Percentiles rank a stretch among this genome's conserved stretches.
phyloP scores from a whole-genome alignment of 768 basidiomycete genomes.

The Gymnopilus dilepis region DNA sequence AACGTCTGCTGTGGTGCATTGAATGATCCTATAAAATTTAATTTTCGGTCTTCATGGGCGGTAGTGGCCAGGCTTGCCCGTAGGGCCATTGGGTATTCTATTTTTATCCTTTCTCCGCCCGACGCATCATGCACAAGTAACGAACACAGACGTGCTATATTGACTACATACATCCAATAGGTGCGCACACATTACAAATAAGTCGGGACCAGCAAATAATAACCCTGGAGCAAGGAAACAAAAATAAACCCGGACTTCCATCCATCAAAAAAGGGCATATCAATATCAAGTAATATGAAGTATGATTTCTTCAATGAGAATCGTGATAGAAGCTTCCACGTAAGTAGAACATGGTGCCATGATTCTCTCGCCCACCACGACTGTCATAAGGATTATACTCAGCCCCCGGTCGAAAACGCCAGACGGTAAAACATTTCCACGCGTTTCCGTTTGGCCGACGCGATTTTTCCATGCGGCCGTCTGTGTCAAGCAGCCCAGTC shows the following conservation, averaged over 20 bases:
- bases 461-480: slow-evolving; percentile 50
- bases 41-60: too few species aligned
- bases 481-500: slow-evolving; percentile 53
- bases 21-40: too few species aligned
- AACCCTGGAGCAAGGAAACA: not conserved
- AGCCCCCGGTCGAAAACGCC: slow-evolving; percentile 50
- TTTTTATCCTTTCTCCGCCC: too few species aligned
- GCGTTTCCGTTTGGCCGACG: slow-evolving; percentile 55
- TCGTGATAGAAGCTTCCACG: slow-evolving; percentile 15
- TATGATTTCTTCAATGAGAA: not conserved
- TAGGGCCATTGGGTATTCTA: too few species aligned
- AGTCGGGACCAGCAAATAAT: not conserved
- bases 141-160: too few species aligned
- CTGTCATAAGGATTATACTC: slow-evolving; percentile 19
- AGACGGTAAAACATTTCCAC: slow-evolving; percentile 62
- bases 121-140: too few species aligned
- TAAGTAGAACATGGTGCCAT: slow-evolving; percentile 17
- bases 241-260: not conserved
- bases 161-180: too few species aligned
- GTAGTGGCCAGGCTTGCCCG: too few species aligned
- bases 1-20: too few species aligned
- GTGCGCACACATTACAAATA: too few species aligned
- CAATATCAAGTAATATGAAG: too few species aligned
- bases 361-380: slow-evolving; percentile 15
- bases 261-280: not conserved